Evolutionary conservation across 2,329 filamentous ascomycete species (phyloP).

Genomic region (Fusarium incarnatum): DNA sequence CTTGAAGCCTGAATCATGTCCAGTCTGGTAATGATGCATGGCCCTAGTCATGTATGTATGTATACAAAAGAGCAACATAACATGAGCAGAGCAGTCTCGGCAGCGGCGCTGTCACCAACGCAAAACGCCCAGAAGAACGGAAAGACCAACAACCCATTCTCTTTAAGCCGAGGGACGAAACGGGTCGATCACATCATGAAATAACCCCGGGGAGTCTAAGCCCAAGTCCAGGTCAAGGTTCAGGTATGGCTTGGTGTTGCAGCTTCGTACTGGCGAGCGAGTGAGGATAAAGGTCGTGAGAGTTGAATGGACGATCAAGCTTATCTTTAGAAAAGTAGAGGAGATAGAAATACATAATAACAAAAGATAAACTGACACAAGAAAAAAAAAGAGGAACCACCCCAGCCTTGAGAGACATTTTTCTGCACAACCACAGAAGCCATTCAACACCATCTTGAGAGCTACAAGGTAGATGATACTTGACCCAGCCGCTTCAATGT

Average conservation of each 20-base stretch:
- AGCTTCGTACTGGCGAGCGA: slow-evolving; percentile 24
- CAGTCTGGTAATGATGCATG: slow-evolving; percentile 9
- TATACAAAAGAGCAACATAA: slow-evolving; percentile 8
- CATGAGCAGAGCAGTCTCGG: slow-evolving; percentile 26
- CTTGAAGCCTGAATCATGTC: slow-evolving; percentile 18
- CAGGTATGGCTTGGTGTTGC: slow-evolving; percentile 1
- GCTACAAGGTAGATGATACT: slow-evolving; percentile 26
- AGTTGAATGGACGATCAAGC: slow-evolving; percentile 37
- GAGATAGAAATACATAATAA: slow-evolving; percentile 57
- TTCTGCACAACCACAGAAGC: slow-evolving; percentile 30
- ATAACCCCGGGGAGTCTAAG: slow-evolving; percentile 7
- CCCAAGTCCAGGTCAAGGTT: slow-evolving; percentile 9
- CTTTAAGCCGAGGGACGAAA: slow-evolving; percentile 25
- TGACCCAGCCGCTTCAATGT: accelerated
- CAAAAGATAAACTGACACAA: slow-evolving; percentile 44
- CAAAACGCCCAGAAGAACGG: slow-evolving; percentile 20
- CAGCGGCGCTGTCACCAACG: slow-evolving; percentile 26
- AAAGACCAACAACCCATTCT: slow-evolving; percentile 24
- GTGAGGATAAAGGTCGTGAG: slow-evolving; percentile 30
- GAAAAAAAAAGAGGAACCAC: slow-evolving; percentile 37
- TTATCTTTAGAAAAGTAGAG: slow-evolving; percentile 50
- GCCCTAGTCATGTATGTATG: slow-evolving; percentile 17
- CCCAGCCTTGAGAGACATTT: slow-evolving; percentile 33
- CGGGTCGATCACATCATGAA: slow-evolving; percentile 26
- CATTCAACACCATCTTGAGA: slow-evolving; percentile 32